Evolutionary conservation across 441 rosid genomes (phyloP).

Genomic region (Bruguiera hainesii): DNA sequence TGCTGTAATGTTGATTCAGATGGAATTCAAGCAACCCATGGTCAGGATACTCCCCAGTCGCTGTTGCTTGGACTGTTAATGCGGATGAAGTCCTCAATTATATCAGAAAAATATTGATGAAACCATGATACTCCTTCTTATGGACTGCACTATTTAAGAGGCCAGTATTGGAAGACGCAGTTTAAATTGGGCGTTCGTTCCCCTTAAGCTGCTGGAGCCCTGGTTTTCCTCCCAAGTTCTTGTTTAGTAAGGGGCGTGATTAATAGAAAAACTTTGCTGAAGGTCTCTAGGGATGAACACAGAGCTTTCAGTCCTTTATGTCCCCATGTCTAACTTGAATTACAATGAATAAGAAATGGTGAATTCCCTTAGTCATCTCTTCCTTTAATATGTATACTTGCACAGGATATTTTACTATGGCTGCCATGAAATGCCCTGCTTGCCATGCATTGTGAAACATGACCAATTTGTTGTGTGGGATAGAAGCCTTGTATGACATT

Average conservation of each 20-base stretch:
- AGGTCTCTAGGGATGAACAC: neutral
- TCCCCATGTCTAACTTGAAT: neutral
- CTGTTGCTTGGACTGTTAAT: constrained; percentile 80
- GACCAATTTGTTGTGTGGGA: too few relatives aligned
- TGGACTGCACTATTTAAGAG: neutral
- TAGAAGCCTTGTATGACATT: too few relatives aligned
- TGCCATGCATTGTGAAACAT: too few relatives aligned
- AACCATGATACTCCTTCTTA: constrained; percentile 35
- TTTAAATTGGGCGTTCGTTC: constrained; percentile 6
- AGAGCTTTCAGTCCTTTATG: neutral
- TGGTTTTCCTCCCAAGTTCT: neutral
- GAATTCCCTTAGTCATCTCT: neutral
- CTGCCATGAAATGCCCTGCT: too few relatives aligned
- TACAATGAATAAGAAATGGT: neutral
- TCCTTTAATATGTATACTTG: too few relatives aligned
- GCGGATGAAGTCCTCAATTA: constrained; percentile 54
- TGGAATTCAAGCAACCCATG: constrained; percentile 87
- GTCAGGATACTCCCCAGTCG: constrained; percentile 70
- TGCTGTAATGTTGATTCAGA: constrained; percentile 29
- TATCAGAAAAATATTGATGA: constrained; percentile 51
- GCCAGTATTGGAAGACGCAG: constrained; percentile 2
- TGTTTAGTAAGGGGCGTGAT: neutral
- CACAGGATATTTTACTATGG: too few relatives aligned
- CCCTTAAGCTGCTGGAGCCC: neutral
- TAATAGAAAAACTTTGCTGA: neutral